A percentile compares a stretch with the other conserved stretches of the same genome.
Evolutionary conservation across 306 rosid species (phyloP).

Genomic region (Begonia masoniana): DNA sequence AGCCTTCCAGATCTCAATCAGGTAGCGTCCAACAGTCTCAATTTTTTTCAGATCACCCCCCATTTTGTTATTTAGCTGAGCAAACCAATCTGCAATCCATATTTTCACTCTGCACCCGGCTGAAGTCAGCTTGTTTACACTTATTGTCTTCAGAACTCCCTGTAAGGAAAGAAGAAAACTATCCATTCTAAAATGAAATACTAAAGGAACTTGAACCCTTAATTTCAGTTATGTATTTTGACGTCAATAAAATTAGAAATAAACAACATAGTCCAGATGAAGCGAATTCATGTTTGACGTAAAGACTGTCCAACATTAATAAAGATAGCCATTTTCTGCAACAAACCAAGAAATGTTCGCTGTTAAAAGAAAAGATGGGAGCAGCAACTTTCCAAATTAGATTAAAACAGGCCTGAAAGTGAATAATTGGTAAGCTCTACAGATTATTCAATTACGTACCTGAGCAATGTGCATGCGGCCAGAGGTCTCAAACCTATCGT

Average conservation of each 20-base stretch:
- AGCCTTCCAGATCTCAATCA: slow-evolving; percentile 84
- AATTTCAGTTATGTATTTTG: too few species aligned
- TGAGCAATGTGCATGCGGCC: slow-evolving; percentile 97
- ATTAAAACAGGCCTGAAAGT: too few species aligned
- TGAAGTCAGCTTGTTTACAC: slow-evolving; percentile 65
- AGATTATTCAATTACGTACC: slow-evolving; percentile 19
- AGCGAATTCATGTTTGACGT: too few species aligned
- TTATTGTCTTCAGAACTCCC: slow-evolving; percentile 76
- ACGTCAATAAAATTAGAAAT: too few species aligned
- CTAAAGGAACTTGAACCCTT: too few species aligned
- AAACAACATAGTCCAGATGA: too few species aligned
- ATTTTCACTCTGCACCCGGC: slow-evolving; percentile 76
- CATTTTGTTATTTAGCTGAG: slow-evolving; percentile 75
- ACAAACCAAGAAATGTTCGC: too few species aligned
- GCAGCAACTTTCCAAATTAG: too few species aligned
- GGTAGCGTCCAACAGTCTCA: slow-evolving; percentile 47
- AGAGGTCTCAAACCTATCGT: slow-evolving; percentile 88
- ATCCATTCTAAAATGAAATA: background rate
- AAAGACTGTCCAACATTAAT: too few species aligned
- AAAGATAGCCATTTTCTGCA: too few species aligned
- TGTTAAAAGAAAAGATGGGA: too few species aligned
- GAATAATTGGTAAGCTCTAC: background rate
- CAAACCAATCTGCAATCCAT: slow-evolving; percentile 95
- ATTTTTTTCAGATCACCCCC: slow-evolving; percentile 81
- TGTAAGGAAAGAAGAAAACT: slow-evolving; percentile 3